A percentile compares a stretch with the other conserved stretches of the same genome.
Evolutionary conservation across 805 yeast species (phyloP).

Genomic region (Metschnikowia orientalis): DNA sequence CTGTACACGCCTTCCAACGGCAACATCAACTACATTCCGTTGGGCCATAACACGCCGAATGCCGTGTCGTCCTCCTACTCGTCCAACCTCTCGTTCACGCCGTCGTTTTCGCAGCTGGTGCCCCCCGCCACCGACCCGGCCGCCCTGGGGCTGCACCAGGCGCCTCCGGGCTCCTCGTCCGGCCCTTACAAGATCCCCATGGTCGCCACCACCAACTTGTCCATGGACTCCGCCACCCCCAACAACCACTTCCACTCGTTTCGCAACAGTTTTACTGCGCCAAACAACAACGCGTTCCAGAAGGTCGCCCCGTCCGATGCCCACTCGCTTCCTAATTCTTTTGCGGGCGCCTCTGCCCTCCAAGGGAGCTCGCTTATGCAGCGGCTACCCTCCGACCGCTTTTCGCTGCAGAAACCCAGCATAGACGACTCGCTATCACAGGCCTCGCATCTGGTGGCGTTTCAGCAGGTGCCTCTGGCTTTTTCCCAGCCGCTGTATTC

Average conservation of each 20-base stretch:
- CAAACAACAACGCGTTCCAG: slow-evolving; percentile 4
- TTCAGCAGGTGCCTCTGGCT: too few relatives aligned
- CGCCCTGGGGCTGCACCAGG: slow-evolving; percentile 5
- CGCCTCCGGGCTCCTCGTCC: slow-evolving; percentile 3
- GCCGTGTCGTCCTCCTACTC: slow-evolving; percentile 41
- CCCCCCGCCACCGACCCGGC: slow-evolving; percentile 4
- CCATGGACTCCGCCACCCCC: slow-evolving; percentile 42
- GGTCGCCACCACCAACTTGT: slow-evolving; percentile 52
- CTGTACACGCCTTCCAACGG: slow-evolving; percentile 17
- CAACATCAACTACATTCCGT: slow-evolving; percentile 32
- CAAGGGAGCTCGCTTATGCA: slow-evolving; percentile 5
- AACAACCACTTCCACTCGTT: slow-evolving; percentile 5
- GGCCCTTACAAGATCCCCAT: slow-evolving; percentile 26
- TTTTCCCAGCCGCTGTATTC: too few relatives aligned
- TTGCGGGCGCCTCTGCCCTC: slow-evolving; percentile 1
- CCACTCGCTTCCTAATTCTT: slow-evolving; percentile 3
- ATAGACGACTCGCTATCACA: slow-evolving; percentile 2
- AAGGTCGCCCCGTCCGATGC: not conserved
- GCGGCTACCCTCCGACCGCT: slow-evolving; percentile 9
- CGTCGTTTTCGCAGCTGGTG: slow-evolving; percentile 21
- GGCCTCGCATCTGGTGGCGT: too few relatives aligned
- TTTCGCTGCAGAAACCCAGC: slow-evolving; percentile 1
- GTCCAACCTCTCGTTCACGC: slow-evolving; percentile 36
- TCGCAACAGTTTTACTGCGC: slow-evolving; percentile 1
- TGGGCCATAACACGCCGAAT: slow-evolving; percentile 43